Conservation (phyloP, 2,329 filamentous ascomycete species). For the Diaporthe ampelina region DNA sequence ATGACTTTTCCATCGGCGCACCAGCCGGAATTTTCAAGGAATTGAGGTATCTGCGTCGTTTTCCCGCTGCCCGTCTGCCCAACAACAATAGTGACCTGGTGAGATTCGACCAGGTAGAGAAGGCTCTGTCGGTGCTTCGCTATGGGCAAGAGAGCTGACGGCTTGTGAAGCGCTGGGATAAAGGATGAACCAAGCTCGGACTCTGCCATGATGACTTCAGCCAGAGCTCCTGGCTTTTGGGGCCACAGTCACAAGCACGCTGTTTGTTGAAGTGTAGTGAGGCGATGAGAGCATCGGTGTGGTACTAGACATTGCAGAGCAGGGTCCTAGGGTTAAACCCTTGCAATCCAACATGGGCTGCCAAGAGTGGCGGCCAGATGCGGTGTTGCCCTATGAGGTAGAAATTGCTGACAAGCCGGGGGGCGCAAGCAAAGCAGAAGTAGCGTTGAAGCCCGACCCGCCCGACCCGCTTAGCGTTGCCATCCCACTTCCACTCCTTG, state of each 20-base stretch:
- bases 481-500: neutral
- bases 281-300: neutral
- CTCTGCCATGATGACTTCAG: slow-evolving; percentile 62
- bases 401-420: neutral
- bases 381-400: neutral
- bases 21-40: slow-evolving; percentile 90
- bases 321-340: neutral
- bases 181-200: slow-evolving; percentile 70
- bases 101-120: slow-evolving; percentile 88
- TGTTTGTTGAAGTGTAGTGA: neutral
- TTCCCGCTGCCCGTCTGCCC: slow-evolving; percentile 97
- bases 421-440: neutral
- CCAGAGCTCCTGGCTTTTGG: slow-evolving; percentile 7
- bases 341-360: neutral
- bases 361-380: neutral
- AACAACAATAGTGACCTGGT: slow-evolving; percentile 88
- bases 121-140: slow-evolving; percentile 84
- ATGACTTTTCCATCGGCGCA: slow-evolving; percentile 86
- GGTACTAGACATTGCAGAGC: neutral
- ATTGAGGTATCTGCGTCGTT: slow-evolving; percentile 96
- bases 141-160: slow-evolving; percentile 86
- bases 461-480: neutral
- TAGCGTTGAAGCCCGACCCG: slow-evolving; percentile 24
- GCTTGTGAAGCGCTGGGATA: slow-evolving; percentile 89
- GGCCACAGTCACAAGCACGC: neutral